Conservation (phyloP, 257 asterid species). For the Solanum ahanhuiri region DNA sequence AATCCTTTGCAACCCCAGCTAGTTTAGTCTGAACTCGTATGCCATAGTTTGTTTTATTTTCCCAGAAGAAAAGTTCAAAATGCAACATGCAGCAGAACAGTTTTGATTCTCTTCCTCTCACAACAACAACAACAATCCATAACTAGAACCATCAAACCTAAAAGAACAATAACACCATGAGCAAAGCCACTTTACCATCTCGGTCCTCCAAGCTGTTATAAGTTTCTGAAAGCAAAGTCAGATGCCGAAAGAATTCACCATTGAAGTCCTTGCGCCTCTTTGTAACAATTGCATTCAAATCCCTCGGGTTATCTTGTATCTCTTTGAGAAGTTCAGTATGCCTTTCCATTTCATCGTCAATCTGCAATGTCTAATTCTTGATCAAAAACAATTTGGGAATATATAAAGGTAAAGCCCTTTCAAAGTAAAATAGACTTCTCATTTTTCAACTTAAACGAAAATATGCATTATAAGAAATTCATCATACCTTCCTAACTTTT, state of each 20-base stretch:
- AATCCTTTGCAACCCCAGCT: not conserved
- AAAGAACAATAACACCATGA: not conserved
- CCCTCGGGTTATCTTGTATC: conserved; percentile 67
- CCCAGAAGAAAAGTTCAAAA: not conserved
- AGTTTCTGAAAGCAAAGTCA: conserved; percentile 58
- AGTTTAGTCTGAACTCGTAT: not conserved
- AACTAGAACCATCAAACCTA: not conserved
- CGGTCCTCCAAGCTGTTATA: conserved; percentile 72
- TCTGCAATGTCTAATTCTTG: conserved; percentile 40
- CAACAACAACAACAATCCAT: not conserved
- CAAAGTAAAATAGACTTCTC: not conserved
- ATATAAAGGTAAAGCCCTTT: not conserved
- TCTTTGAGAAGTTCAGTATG: conserved; percentile 65
- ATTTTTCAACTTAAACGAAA: not conserved
- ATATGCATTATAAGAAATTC: not conserved
- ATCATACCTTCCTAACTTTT: conserved; percentile 60
- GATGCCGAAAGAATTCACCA: conserved; percentile 71
- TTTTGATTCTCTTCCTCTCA: not conserved
- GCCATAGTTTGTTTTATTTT: not conserved
- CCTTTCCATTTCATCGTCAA: conserved; percentile 86
- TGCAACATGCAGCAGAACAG: not conserved
- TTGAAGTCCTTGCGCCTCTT: conserved; percentile 75
- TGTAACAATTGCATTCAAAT: conserved; percentile 71
- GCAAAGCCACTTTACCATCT: conserved; percentile 44
- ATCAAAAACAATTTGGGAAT: conserved; percentile 11